These are phyloP conservation scores for Gossypium thurberi DNA, from an alignment of 345 rosid species.

Conservation along the genomic window DNA sequence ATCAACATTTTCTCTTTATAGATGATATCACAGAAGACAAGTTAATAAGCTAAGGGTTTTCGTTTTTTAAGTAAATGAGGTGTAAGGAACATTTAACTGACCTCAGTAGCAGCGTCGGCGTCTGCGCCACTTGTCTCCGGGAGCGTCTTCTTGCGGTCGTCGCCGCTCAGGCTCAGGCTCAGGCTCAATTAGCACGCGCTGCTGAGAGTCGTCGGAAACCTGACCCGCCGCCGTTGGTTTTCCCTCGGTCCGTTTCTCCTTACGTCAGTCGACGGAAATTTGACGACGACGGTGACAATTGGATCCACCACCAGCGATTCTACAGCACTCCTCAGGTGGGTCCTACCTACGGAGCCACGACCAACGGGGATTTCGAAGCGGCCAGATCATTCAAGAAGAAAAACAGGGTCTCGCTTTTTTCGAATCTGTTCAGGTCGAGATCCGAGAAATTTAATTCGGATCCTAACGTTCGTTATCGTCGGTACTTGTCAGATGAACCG, in stretches of 20 bases:
- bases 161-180: conserved; percentile 43
- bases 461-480: neutral
- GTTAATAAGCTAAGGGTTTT: neutral
- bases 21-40: neutral
- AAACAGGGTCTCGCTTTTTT: conserved; percentile 3
- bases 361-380: neutral
- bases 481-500: neutral
- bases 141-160: conserved; percentile 57
- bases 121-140: conserved; percentile 91
- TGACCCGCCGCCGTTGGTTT: neutral
- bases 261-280: conserved; percentile 3
- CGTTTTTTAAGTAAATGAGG: conserved; percentile 18
- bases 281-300: neutral
- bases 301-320: conserved; percentile 1
- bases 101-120: conserved; percentile 57
- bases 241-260: conserved; percentile 4
- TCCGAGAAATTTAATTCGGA: neutral
- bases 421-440: conserved; percentile 2
- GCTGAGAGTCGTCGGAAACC: neutral
- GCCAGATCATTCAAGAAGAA: neutral
- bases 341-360: neutral
- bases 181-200: neutral
- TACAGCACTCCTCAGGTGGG: conserved; percentile 5
- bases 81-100: conserved; percentile 52
- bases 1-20: neutral